Conservation (phyloP, 1,284 basidiomycete genomes). For the Ganoderma lingzhi region DNA sequence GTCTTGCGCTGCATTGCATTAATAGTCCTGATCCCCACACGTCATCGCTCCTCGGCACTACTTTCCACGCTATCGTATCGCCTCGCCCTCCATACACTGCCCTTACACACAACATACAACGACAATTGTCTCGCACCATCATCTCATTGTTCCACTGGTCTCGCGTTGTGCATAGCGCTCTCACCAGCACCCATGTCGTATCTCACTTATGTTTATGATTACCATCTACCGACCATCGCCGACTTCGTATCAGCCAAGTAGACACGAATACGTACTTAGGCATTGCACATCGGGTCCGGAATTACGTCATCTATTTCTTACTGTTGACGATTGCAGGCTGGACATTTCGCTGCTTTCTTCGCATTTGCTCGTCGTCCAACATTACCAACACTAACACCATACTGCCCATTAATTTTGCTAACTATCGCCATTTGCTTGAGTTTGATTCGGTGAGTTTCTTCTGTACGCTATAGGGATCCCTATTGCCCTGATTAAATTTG, state of each 20-base stretch:
- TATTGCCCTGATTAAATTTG: no score
- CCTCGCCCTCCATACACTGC: background rate
- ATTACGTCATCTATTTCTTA: slow-evolving; percentile 5
- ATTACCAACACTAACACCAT: background rate
- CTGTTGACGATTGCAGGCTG: background rate
- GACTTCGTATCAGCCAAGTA: background rate
- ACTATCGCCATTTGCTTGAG: background rate
- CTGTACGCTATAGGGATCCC: no score
- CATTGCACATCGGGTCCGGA: background rate
- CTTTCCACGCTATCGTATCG: background rate
- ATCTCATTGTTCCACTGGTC: background rate
- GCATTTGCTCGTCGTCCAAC: background rate
- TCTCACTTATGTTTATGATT: slow-evolving; percentile 3
- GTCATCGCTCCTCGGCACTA: background rate
- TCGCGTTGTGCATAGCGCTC: slow-evolving; percentile 1
- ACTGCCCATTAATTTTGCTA: background rate
- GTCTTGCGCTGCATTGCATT: background rate
- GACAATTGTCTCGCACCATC: background rate
- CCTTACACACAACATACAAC: background rate
- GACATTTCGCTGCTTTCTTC: background rate
- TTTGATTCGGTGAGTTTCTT: no score
- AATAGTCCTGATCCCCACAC: background rate
- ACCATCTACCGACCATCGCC: background rate
- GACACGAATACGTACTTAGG: background rate
- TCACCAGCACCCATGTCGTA: background rate